Conservation (phyloP, 345 rosid genomes). For the Schrenkiella parvula region DNA sequence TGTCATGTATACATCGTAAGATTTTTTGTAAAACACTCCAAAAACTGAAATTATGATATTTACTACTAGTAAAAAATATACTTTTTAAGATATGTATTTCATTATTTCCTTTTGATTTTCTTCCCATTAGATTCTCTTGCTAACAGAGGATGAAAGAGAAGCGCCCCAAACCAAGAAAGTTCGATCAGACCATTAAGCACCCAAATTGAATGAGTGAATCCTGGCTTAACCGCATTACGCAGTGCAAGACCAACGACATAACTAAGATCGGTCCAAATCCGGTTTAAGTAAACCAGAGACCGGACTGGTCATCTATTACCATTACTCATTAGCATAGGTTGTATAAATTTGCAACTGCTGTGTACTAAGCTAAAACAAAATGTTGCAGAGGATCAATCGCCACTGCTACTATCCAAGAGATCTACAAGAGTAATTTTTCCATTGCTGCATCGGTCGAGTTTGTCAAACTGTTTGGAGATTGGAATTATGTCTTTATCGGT, state of each 20-base stretch:
- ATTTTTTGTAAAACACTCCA: background rate
- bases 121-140: no score
- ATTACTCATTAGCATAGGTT: background rate
- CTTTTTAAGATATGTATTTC: no score
- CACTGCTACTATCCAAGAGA: conserved; percentile 48
- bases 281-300: background rate
- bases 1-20: no score
- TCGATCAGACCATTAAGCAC: background rate
- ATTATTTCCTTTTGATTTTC: no score
- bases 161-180: background rate
- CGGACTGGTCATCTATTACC: background rate
- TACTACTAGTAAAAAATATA: background rate
- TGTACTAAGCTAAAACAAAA: conserved; percentile 21
- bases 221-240: background rate
- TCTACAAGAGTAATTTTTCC: conserved; percentile 82
- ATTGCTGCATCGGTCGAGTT: conserved; percentile 65
- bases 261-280: background rate
- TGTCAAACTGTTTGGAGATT: conserved; percentile 64
- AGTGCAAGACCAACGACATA: conserved; percentile 5
- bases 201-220: conserved; percentile 1
- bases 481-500: conserved; percentile 68
- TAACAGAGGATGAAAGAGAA: background rate
- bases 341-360: background rate
- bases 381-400: conserved; percentile 11
- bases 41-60: background rate